Evolutionary conservation across 495 filamentous ascomycete species (phyloP).

Genomic region (Daldinia bambusicola): DNA sequence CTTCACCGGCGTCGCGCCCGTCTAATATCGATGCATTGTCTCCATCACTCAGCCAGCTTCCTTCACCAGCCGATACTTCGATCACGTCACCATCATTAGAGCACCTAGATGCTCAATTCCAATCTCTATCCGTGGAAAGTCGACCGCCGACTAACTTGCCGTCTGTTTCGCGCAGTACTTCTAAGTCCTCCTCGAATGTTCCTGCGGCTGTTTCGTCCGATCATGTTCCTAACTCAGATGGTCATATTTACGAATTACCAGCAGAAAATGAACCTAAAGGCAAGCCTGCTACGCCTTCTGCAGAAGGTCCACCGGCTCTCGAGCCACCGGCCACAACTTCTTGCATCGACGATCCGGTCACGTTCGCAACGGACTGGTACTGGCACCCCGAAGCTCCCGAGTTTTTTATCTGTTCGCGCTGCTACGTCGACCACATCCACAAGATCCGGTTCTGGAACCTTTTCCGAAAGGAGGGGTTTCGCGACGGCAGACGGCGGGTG

Average conservation of each 20-base stretch:
- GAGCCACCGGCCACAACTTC: slow-evolving; percentile 23
- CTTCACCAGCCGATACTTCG: not conserved
- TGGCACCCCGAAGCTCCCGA: slow-evolving; percentile 29
- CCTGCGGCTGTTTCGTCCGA: not conserved
- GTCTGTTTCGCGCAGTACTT: not conserved
- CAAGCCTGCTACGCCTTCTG: not conserved
- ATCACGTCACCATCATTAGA: not conserved
- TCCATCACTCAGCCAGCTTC: not conserved
- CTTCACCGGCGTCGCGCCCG: not conserved
- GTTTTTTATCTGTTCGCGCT: slow-evolving; percentile 46
- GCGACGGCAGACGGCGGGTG: slow-evolving; percentile 20
- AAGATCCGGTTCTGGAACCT: not conserved
- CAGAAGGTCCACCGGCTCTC: not conserved
- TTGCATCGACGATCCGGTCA: slow-evolving; percentile 31
- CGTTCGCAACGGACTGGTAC: slow-evolving; percentile 46
- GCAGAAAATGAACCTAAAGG: not conserved
- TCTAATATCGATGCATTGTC: not conserved
- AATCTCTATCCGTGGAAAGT: slow-evolving; percentile 12
- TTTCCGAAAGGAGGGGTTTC: slow-evolving; percentile 16
- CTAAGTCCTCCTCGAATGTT: not conserved
- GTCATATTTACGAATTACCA: slow-evolving; percentile 1
- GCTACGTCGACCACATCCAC: slow-evolving; percentile 45
- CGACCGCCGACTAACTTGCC: not conserved
- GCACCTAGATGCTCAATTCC: slow-evolving; percentile 11
- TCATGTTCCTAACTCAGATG: no score